Percentiles rank a stretch among this genome's conserved stretches.
Evolutionary conservation across 352 stramenopile species (phyloP).

Genomic region (Globisporangium radiosum): DNA sequence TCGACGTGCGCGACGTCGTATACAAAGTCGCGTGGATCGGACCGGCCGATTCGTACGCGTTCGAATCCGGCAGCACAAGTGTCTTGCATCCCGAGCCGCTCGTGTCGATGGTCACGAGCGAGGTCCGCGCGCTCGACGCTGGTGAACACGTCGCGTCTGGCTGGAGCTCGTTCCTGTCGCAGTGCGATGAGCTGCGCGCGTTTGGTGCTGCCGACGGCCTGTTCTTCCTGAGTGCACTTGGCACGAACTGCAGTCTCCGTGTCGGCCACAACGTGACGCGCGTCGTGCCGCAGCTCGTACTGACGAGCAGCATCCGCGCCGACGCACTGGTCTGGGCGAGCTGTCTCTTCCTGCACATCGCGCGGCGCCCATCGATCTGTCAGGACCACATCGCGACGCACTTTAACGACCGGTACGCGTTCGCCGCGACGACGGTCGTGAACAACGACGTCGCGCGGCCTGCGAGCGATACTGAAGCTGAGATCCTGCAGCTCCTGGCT

Average conservation of each 20-base stretch:
- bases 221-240: slow-evolving; percentile 19
- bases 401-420: slow-evolving; percentile 15
- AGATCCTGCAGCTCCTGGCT: slow-evolving; percentile 17
- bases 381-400: slow-evolving; percentile 11
- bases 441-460: neutral
- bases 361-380: slow-evolving; percentile 13
- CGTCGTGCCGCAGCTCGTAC: slow-evolving; percentile 14
- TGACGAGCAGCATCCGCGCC: slow-evolving; percentile 16
- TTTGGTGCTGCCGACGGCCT: slow-evolving; percentile 7
- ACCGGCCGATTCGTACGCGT: slow-evolving; percentile 16
- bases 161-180: slow-evolving; percentile 19
- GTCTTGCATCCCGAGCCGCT: slow-evolving; percentile 12
- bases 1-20: slow-evolving; percentile 18
- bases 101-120: neutral
- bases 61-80: slow-evolving; percentile 5
- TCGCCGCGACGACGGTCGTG: neutral
- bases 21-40: slow-evolving; percentile 24
- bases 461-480: slow-evolving; percentile 7
- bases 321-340: slow-evolving; percentile 19
- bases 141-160: slow-evolving; percentile 9
- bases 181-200: slow-evolving; percentile 11
- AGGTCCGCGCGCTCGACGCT: slow-evolving; percentile 1
- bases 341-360: slow-evolving; percentile 13
- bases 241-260: slow-evolving; percentile 13
- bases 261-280: slow-evolving; percentile 3